Conservation (phyloP, 1,284 basidiomycete genomes). For the Pseudozyma flocculosa region DNA sequence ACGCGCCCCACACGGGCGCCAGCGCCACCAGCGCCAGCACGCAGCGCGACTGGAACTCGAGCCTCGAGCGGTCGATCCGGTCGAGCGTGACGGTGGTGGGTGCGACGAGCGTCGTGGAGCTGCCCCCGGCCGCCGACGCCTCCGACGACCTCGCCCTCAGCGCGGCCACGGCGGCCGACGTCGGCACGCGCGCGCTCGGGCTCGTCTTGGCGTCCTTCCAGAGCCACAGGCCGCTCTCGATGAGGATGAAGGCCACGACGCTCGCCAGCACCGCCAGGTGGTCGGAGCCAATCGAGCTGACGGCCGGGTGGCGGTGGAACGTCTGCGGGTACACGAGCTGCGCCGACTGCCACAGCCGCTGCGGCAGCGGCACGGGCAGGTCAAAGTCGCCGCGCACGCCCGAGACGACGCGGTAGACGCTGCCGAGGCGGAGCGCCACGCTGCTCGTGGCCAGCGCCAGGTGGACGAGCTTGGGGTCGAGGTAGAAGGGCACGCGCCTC, state of each 20-base stretch:
- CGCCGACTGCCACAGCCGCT: slow-evolving; percentile 7
- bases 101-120: neutral
- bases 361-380: neutral
- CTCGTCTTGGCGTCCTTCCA: slow-evolving; percentile 19
- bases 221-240: slow-evolving; percentile 33
- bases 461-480: slow-evolving; percentile 15
- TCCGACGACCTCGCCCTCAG: neutral
- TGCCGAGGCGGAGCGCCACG: slow-evolving; percentile 13
- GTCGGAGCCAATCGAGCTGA: slow-evolving; percentile 36
- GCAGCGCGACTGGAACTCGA: slow-evolving; percentile 21
- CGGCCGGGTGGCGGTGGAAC: slow-evolving; percentile 29
- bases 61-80: slow-evolving; percentile 8
- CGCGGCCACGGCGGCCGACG: neutral
- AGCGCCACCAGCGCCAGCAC: slow-evolving; percentile 9
- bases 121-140: neutral
- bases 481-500: slow-evolving; percentile 1
- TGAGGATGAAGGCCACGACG: slow-evolving; percentile 12
- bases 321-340: slow-evolving; percentile 18
- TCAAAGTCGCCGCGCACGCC: neutral
- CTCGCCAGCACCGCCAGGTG: slow-evolving; percentile 27
- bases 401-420: slow-evolving; percentile 8
- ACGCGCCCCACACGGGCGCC: slow-evolving; percentile 23
- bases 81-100: slow-evolving; percentile 6
- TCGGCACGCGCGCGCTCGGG: slow-evolving; percentile 5
- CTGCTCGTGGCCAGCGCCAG: slow-evolving; percentile 14